These are phyloP conservation scores for Raffaelea albimanens DNA, from an alignment of 2,329 filamentous ascomycete genomes.

Conservation along the genomic window DNA sequence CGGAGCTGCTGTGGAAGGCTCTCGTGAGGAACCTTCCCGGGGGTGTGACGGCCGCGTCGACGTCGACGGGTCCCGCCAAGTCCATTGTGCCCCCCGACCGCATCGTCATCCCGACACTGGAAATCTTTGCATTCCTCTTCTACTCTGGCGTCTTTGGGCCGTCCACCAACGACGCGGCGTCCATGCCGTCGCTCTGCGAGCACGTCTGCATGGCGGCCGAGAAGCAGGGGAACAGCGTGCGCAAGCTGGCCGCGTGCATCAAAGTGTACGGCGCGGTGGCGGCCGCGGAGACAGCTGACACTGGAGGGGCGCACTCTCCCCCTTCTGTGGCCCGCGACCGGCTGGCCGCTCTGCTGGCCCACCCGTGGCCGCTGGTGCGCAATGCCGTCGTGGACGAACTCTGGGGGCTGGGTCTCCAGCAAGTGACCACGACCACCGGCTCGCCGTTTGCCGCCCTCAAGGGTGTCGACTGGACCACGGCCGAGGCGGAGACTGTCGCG, in stretches of 20 bases:
- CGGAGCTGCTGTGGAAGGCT: slow-evolving; percentile 28
- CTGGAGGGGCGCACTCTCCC: too few species aligned
- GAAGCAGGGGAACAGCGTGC: slow-evolving; percentile 74
- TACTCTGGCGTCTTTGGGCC: slow-evolving; percentile 42
- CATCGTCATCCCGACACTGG: slow-evolving; percentile 64
- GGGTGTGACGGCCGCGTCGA: neutral
- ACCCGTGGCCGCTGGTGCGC: slow-evolving; percentile 72
- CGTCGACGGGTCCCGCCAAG: neutral
- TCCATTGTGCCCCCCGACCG: slow-evolving; percentile 52
- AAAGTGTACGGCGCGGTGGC: slow-evolving; percentile 69
- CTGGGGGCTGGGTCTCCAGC: slow-evolving; percentile 31
- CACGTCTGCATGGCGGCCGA: slow-evolving; percentile 70
- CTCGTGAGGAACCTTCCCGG: slow-evolving; percentile 44
- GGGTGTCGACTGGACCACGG: slow-evolving; percentile 48
- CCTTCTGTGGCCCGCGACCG: slow-evolving; percentile 51
- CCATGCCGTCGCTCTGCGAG: slow-evolving; percentile 53
- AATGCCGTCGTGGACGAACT: slow-evolving; percentile 51
- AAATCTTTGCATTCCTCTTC: slow-evolving; percentile 69
- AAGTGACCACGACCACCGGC: neutral
- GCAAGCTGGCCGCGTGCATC: slow-evolving; percentile 71
- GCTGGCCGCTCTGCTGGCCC: slow-evolving; percentile 62
- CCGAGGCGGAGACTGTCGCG: slow-evolving; percentile 36
- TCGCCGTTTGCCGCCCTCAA: slow-evolving; percentile 23
- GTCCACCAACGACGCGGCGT: slow-evolving; percentile 21
- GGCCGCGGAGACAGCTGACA: slow-evolving; percentile 15